Evolutionary conservation across 345 rosid genomes (phyloP), one percentile per base, ranked within the genome.

Genomic region (Conringia planisiliqua): DNA sequence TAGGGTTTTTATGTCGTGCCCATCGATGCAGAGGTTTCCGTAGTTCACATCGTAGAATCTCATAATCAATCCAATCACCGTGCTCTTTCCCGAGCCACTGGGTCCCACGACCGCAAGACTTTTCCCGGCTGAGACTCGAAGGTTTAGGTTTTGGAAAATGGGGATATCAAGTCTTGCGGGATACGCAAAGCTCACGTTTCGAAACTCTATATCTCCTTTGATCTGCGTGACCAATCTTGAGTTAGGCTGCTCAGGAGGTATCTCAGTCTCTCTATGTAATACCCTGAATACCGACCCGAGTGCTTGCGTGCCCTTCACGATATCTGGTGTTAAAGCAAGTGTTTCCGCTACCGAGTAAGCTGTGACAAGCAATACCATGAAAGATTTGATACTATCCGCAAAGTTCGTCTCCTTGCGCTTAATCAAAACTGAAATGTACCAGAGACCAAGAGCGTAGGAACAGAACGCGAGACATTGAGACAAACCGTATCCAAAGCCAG

Each of bases 21-120:
- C 96, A 55, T 92, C 95, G 6, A 92, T 85, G 44, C 75, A 63
- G 52, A 90, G 74, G n/a, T 36, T 39, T 9, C 98, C 95, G 0
- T 74, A 82, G 42, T 14, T 27, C 10, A 90, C 86, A 56, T 90
- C 96, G 12, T 89, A 92, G 73, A 92, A 87, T 80, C 95, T 83
- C 83, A 83, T 78, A 40, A 89, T 83, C 24, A 90, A 82, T 35
- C 86, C 64, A 24, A 92, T 83, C 52, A 88, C 86, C 0, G 95
- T 86, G 55, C 95, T 92, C 80, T 92, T 92, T 48, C 96, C 98
- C 2, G 92, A 88, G 26, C 96, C 97, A 18, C 94, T 92, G 48
- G 96, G 89, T 27, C 78, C 78, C 11, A 90, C 97, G 7, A 90
- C 78, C 0, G 97, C 94, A 27, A 90, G 85, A 55, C 89, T 88